phyloP scores from a whole-genome alignment of 495 filamentous ascomycete species.

The Astrothelium macrocarpum region DNA sequence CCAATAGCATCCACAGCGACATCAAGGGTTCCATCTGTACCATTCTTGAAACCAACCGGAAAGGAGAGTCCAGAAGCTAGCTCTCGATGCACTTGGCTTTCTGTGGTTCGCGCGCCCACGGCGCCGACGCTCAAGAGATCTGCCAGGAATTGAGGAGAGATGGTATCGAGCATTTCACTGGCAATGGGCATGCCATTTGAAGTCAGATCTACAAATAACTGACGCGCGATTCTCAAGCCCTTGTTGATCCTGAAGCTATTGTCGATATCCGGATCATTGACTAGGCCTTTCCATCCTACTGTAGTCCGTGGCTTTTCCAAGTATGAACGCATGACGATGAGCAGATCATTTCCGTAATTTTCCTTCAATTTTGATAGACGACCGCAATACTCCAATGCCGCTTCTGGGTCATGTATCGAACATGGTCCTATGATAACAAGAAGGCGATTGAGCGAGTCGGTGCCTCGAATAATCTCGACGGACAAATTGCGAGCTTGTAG shows the following conservation, averaged over 20 bases:
- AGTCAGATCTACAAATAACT: conserved; percentile 92
- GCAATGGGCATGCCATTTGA: conserved; percentile 95
- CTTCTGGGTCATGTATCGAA: conserved; percentile 90
- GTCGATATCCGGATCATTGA: conserved; percentile 98
- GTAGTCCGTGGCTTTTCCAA: conserved; percentile 98
- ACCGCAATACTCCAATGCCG: conserved; percentile 90
- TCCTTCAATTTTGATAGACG: conserved; percentile 71
- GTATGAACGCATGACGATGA: conserved; percentile 97
- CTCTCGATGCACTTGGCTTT: conserved; percentile 91
- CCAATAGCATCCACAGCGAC: conserved; percentile 97
- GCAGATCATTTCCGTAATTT: conserved; percentile 79
- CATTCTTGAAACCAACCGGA: conserved; percentile 99
- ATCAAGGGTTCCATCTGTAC: conserved; percentile 82
- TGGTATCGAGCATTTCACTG: conserved; percentile 97
- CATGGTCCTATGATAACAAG: conserved; percentile 93
- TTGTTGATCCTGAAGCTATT: conserved; percentile 99
- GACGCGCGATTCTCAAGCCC: conserved; percentile 73
- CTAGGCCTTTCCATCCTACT: conserved; percentile 97
- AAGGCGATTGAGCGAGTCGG: conserved; percentile 63
- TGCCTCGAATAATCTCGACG: conserved; percentile 68
- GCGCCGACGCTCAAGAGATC: conserved; percentile 87
- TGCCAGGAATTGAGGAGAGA: conserved; percentile 96
- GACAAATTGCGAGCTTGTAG: conserved; percentile 71
- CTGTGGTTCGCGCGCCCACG: conserved; percentile 90
- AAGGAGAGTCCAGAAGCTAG: conserved; percentile 89